Base-by-base conservation (phyloP, 768 basidiomycete species). In the Multifurca ochricompacta region DNA sequence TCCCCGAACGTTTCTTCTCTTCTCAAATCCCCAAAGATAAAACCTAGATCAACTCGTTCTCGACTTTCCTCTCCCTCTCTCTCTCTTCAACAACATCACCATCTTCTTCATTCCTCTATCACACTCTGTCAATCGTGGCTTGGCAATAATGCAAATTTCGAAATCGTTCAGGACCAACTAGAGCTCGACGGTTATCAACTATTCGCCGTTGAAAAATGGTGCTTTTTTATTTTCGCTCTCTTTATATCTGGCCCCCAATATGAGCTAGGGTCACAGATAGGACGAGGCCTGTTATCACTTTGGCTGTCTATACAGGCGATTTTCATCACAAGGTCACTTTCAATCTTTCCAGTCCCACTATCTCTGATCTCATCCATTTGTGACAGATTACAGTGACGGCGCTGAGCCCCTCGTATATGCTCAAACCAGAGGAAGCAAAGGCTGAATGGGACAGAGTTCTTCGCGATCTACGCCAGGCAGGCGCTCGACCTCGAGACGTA, bases 171-270 rank as follows among this genome's bases (percentile, higher is more conserved):
- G 34, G 73, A 77, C 31, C 67, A 69, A 16, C 61, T 82, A 42
- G 69, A 80, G 41, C 64, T 87, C 21, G 64, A 72, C 18, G 83
- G 83, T 1, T 89, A 82, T 69, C 89, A 91, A 69, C 74, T 91
- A 52, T 92, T 91, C 65, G 89, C 87, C 0, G 90, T 92, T 8
- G 85, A 91, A 73, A 86, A 86, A 67, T 91, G 89, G 87, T 81
- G 63, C 53, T 69, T 37, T 10, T 27, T 43, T 16, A 31, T n/a
- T 18, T 57, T 43, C 40, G 4, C 28, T 7, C n/a, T 39, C 28
- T 37, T n/a, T 30, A 32, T 14, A 40, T 39, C 28, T 51, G 34
- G 52, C 8, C 36, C 39, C 34, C 32, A 23, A 36, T 34, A 34
- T 31, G 35, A 48, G 13, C 10, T 58, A 85, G 83, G 85, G 75